Conservation (phyloP, 2,329 filamentous ascomycete species). For the Cordyceps fumosorosea region DNA sequence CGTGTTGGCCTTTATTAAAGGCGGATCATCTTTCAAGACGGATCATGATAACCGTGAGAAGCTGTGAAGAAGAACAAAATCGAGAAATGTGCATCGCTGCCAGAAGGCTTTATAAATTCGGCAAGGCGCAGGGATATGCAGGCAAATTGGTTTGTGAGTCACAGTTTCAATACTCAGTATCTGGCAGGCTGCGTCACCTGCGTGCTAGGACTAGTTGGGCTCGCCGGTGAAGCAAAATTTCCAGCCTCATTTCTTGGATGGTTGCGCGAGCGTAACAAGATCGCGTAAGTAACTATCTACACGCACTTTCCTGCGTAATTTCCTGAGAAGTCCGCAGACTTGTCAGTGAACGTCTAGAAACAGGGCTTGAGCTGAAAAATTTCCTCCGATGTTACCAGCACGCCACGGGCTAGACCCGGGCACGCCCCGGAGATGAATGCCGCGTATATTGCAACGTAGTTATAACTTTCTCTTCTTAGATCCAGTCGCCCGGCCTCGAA, state of each 20-base stretch:
- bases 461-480: not conserved
- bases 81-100: not conserved
- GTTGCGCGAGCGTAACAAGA: not conserved
- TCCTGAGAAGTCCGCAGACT: not conserved
- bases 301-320: not conserved
- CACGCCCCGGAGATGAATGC: not conserved
- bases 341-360: not conserved
- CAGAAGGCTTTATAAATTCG: not conserved
- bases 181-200: not conserved
- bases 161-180: no score
- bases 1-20: not conserved
- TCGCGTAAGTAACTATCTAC: not conserved
- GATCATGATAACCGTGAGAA: no score
- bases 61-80: not conserved
- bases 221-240: not conserved
- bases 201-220: no score
- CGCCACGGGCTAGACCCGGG: not conserved
- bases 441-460: not conserved
- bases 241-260: not conserved
- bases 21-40: not conserved
- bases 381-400: not conserved
- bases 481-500: not conserved
- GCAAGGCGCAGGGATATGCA: no score
- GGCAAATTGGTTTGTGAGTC: no score
- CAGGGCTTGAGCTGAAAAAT: not conserved